A percentile compares a stretch with the other conserved stretches of the same genome.
Conservation (phyloP, 371 early-diverging fungal species). For the Apophysomyces sp. region DNA sequence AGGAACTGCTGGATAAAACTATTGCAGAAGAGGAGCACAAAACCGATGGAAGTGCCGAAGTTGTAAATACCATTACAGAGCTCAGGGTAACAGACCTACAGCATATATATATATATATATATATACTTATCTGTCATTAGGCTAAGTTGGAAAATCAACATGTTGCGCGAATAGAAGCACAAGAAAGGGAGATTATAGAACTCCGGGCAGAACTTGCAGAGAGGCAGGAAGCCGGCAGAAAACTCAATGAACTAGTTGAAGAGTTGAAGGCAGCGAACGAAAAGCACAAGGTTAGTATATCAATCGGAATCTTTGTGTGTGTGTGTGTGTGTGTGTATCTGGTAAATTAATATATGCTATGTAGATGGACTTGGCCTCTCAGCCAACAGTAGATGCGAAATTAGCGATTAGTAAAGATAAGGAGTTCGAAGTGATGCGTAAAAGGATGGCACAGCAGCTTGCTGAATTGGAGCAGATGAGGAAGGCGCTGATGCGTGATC, state of each 20-base stretch:
- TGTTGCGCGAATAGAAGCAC: slow-evolving; percentile 66
- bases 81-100: slow-evolving; percentile 49
- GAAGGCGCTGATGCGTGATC: slow-evolving; percentile 92
- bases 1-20: slow-evolving; percentile 89
- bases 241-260: slow-evolving; percentile 53
- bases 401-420: slow-evolving; percentile 67
- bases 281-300: slow-evolving; percentile 64
- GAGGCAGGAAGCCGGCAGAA: slow-evolving; percentile 69
- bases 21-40: slow-evolving; percentile 87
- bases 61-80: slow-evolving; percentile 72
- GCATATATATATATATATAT: not conserved
- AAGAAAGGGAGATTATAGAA: slow-evolving; percentile 78
- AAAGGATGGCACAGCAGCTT: slow-evolving; percentile 87
- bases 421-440: slow-evolving; percentile 84
- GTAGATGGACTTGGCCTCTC: not conserved
- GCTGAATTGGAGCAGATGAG: slow-evolving; percentile 94
- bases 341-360: not conserved
- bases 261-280: slow-evolving; percentile 67
- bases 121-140: slow-evolving; percentile 12
- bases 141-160: slow-evolving; percentile 84
- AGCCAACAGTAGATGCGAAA: not conserved
- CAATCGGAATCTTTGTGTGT: no score
- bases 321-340: no score
- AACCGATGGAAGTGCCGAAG: slow-evolving; percentile 56
- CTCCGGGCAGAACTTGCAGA: slow-evolving; percentile 62